phyloP scores from a whole-genome alignment of 2,329 filamentous ascomycete genomes.

The Pseudocercospora ulei region DNA sequence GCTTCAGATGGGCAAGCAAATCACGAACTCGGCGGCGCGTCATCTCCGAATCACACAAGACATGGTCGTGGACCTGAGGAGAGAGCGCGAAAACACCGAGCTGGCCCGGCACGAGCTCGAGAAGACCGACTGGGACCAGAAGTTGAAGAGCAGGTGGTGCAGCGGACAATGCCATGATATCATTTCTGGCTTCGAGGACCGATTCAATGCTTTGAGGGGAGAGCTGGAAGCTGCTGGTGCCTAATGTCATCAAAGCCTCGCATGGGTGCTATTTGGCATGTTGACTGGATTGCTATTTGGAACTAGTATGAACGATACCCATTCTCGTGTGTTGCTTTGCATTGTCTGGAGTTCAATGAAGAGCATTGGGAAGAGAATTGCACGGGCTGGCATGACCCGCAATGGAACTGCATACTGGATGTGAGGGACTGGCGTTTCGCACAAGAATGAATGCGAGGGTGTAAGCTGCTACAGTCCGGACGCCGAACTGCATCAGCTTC shows the following conservation, averaged over 20 bases:
- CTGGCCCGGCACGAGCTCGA: slow-evolving; percentile 74
- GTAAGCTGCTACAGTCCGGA: too few species aligned
- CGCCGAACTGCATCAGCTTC: too few species aligned
- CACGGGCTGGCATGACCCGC: neutral
- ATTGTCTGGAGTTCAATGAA: slow-evolving; percentile 1
- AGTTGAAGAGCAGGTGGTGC: slow-evolving; percentile 67
- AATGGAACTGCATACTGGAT: neutral
- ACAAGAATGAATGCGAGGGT: neutral
- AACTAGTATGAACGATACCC: slow-evolving; percentile 6
- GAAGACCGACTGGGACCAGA: slow-evolving; percentile 69
- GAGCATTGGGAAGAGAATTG: neutral
- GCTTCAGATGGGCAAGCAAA: slow-evolving; percentile 86
- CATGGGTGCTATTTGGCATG: neutral
- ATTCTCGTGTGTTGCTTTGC: slow-evolving; percentile 2
- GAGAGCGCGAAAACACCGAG: slow-evolving; percentile 71
- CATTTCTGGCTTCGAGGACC: slow-evolving; percentile 81
- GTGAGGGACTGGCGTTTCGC: neutral
- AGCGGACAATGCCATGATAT: slow-evolving; percentile 77
- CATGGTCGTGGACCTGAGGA: slow-evolving; percentile 72
- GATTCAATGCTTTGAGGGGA: slow-evolving; percentile 69
- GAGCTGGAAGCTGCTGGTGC: slow-evolving; percentile 17
- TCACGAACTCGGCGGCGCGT: slow-evolving; percentile 69
- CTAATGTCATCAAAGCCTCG: neutral
- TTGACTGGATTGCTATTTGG: slow-evolving; percentile 5
- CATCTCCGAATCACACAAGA: slow-evolving; percentile 73